Conservation (phyloP, 106 monocot species). For the Apostasia shenzhenica region DNA sequence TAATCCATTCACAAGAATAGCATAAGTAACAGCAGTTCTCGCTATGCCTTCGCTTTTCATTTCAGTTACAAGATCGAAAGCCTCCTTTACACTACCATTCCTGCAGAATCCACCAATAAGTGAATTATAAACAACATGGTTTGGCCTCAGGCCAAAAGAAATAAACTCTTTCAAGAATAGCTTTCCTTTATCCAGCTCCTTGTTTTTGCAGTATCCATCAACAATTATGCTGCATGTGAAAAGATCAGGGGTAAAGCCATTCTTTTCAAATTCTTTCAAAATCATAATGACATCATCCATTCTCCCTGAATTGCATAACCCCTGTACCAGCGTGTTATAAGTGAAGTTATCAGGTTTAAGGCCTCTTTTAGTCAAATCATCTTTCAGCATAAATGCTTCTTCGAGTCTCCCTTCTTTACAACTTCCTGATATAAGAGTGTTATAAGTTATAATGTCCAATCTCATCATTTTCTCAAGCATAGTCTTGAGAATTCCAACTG, state of each 20-base stretch:
- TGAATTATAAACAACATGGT: constrained; percentile 72
- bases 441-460: constrained; percentile 61
- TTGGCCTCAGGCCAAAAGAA: constrained; percentile 42
- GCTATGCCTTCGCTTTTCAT: constrained; percentile 61
- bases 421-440: constrained; percentile 58
- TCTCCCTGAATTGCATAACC: constrained; percentile 53
- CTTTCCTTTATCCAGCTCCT: constrained; percentile 59
- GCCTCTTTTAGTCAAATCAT: constrained; percentile 59
- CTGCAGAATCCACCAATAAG: constrained; percentile 59
- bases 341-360: constrained; percentile 68
- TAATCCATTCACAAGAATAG: constrained; percentile 65
- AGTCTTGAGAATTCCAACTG: constrained; percentile 32
- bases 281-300: constrained; percentile 49
- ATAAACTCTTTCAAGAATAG: constrained; percentile 48
- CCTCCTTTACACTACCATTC: constrained; percentile 33
- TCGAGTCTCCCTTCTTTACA: constrained; percentile 66
- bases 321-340: constrained; percentile 62
- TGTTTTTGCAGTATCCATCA: constrained; percentile 67
- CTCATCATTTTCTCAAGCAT: constrained; percentile 51
- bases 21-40: constrained; percentile 60
- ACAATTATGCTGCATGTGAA: constrained; percentile 63
- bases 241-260: constrained; percentile 43
- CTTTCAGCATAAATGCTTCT: constrained; percentile 53
- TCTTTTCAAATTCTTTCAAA: constrained; percentile 36
- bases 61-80: constrained; percentile 47